Base-by-base conservation (phyloP, 768 basidiomycete species). In the Leucosporidium creatinivorum region DNA sequence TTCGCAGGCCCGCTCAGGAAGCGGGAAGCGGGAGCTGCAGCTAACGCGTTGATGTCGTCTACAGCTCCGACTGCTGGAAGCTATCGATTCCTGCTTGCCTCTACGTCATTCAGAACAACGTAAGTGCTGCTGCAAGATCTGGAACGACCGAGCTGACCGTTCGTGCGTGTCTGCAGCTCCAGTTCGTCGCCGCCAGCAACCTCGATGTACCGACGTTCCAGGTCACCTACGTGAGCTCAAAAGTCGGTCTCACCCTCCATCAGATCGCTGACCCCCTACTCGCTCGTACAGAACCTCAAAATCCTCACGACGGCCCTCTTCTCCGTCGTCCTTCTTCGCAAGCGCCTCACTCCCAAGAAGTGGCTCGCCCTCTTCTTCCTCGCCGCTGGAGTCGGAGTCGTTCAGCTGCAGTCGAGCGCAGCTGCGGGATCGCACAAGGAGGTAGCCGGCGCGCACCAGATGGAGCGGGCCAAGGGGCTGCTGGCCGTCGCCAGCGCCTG, bases 201-300 rank as follows among this genome's bases (percentile, higher is more conserved):
- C 82, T 98, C 68, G 88, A 92, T 72, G 92, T 90, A 21, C 93
- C 93, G 26, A 96, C 93, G 21, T 98, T 98, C 79, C 93, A 96
- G 79, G 94, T 92, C 54, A 93, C 96, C 74, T 98, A 91, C 82
- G 39, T 44, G 39, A 44, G 39, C 39, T 8, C 15, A 93, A 94
- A n/a, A n/a, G n/a, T n/a, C n/a, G 78, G 92, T 93, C 91, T 89
- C 61, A 92, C 91, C 23, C 89, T 83, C 50, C 93, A 93, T 78
- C 91, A 89, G 26, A 33, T 91, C 93, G 52, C 73, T 89, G 7
- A 81, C 39, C 39, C 39, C 12, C 33, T 12, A 6, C 33, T 44
- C 15, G 39, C 39, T 44, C 33, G 33, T 33, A 13, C 39, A 44
- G 39, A 94, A 33, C 83, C 76, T 91, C 92, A 19, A 87, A 68